Percentiles rank a stretch among this genome's conserved stretches.
Conservation (phyloP, 805 yeast species). For the Saccharomycopsis javanensis region DNA sequence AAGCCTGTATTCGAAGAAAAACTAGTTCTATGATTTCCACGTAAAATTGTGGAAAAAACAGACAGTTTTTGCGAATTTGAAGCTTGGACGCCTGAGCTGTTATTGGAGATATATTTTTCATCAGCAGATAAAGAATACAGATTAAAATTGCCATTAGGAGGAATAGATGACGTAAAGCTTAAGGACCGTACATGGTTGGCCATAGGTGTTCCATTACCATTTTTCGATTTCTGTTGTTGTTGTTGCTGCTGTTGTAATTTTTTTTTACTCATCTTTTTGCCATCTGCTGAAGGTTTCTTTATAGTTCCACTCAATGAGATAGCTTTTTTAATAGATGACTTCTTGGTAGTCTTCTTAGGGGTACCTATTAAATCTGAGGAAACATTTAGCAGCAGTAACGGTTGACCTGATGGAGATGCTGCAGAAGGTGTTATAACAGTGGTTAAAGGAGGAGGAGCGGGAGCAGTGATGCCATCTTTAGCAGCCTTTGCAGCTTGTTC, state of each 20-base stretch:
- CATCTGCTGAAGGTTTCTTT: neutral
- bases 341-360: neutral
- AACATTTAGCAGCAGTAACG: neutral
- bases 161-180: neutral
- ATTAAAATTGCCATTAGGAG: neutral
- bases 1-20: neutral
- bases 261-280: neutral
- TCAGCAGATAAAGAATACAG: slow-evolving; percentile 1
- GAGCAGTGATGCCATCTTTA: neutral
- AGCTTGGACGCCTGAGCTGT: neutral
- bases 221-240: neutral
- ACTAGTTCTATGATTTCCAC: neutral
- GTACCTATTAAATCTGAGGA: neutral
- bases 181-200: neutral
- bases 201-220: neutral
- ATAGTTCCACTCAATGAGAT: neutral
- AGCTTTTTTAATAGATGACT: neutral
- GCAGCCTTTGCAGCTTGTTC: neutral
- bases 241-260: neutral
- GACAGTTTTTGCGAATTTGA: neutral
- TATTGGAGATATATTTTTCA: neutral
- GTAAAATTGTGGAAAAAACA: neutral
- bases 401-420: neutral
- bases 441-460: slow-evolving; percentile 9
- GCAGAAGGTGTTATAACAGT: neutral